Evolutionary conservation across 2,329 filamentous ascomycete species (phyloP), one percentile per base, ranked within the genome.

Genomic region (Aspergillus pseudotamarii): DNA sequence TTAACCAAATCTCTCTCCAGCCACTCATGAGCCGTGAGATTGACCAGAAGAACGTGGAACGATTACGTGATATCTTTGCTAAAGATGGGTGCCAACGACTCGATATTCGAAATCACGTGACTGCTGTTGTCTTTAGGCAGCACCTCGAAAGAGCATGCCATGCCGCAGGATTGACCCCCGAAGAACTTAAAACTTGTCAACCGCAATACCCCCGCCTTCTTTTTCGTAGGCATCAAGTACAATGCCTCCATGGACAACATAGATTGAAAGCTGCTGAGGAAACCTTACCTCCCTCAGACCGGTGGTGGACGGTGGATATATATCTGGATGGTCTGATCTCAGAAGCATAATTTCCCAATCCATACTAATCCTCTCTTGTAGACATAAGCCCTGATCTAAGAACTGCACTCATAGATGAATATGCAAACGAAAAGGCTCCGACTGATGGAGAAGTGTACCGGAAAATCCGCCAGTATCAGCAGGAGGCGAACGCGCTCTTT

Each of bases 271-370:
- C 68, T 14, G 67, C 51, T 11, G 60, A 65, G 28, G 63, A 70
- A 14, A 23, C 68, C 54, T 58, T 75, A 38, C 53, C 69, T 23
- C 62, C 63, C 9, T 46, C 48, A 21, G 61, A 75, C 50, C 59
- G 62, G 41, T 73, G 64, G 71, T 77, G 69, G 73, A 70, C 64
- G n/a, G 72, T 76, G 2, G 71, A 77, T 63, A 58, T 76, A 19
- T 77, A 73, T 60, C 61, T 68, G 9, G 65, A 70, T 64, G 67
- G 72, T 75, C 12, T 58, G 56, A 23, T 38, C 55, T 19, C 30
- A 30, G 10, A 61, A 53, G 36, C 26, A 50, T 28, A 38, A 60
- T 21, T 43, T 38, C 19, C 19, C n/a, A 28, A 45, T 63, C 55
- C 14, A 16, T 38, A 28, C 57, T 65, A 36, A 65, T 41, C 59